Evolutionary conservation across 2,329 filamentous ascomycete genomes (phyloP).

Genomic region (Cytospora schulzeri): DNA sequence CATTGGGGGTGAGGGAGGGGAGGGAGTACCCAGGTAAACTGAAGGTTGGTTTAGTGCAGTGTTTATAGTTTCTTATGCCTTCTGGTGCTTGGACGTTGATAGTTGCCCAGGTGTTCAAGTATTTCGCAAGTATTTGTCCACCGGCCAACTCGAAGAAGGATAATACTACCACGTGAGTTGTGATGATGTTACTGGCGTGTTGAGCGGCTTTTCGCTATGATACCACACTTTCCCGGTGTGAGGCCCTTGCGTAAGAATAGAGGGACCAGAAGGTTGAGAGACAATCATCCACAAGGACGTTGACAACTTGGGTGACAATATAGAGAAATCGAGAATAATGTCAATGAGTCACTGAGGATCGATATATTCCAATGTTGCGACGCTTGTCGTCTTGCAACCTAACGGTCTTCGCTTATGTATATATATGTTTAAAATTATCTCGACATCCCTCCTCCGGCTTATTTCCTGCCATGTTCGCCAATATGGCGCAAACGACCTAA

Average conservation of each 20-base stretch:
- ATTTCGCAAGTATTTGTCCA: too few relatives aligned
- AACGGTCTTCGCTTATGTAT: background rate
- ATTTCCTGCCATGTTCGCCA: background rate
- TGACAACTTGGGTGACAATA: background rate
- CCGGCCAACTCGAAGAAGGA: background rate
- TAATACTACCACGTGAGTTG: background rate
- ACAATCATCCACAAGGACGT: background rate
- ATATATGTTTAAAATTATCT: constrained; percentile 1
- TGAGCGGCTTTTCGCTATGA: background rate
- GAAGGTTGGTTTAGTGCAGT: too few relatives aligned
- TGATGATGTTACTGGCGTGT: background rate
- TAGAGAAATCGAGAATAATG: too few relatives aligned
- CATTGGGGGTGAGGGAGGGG: too few relatives aligned
- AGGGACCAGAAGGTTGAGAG: too few relatives aligned
- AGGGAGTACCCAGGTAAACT: too few relatives aligned
- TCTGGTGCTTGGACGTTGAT: too few relatives aligned
- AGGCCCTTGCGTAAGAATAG: background rate
- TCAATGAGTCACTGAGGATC: background rate
- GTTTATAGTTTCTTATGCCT: too few relatives aligned
- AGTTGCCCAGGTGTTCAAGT: too few relatives aligned
- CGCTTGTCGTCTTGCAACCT: background rate
- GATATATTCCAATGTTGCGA: background rate
- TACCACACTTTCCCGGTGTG: background rate
- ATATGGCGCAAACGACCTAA: constrained; percentile 6
- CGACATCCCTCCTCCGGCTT: background rate